Evolutionary conservation across 306 rosid species (phyloP).

Genomic region (Benincasa hispida): DNA sequence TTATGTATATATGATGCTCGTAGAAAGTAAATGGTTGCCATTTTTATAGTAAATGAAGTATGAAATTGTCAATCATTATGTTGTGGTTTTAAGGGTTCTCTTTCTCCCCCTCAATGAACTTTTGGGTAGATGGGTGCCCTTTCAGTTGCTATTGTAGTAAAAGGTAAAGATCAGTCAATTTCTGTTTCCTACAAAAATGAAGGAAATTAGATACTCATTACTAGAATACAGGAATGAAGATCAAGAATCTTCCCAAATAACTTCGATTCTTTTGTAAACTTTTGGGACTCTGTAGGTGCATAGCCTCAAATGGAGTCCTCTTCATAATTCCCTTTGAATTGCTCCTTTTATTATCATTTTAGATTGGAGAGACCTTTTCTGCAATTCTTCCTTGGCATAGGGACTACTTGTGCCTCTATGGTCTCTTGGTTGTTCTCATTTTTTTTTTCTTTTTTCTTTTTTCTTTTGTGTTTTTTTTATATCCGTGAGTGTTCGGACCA

Average conservation of each 20-base stretch:
- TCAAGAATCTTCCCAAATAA: neutral
- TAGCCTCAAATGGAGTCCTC: neutral
- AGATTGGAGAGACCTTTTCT: neutral
- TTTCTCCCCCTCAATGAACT: neutral
- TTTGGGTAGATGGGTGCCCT: neutral
- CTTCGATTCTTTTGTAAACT: neutral
- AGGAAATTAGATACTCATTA: neutral
- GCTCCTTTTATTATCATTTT: neutral
- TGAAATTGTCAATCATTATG: neutral
- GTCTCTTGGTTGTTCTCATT: neutral
- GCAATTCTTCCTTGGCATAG: neutral
- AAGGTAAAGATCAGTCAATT: neutral
- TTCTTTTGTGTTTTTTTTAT: too few species aligned
- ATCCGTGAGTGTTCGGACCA: too few species aligned
- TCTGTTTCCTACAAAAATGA: neutral
- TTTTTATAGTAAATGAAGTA: neutral
- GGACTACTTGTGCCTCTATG: neutral
- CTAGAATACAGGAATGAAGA: neutral
- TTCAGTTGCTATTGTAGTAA: neutral
- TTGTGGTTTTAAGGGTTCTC: neutral
- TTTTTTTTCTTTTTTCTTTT: too few species aligned
- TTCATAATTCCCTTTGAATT: neutral
- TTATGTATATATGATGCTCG: neutral
- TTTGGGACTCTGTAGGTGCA: neutral
- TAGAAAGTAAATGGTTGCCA: neutral